Percentiles rank a stretch among this genome's conserved stretches.
phyloP scores from a whole-genome alignment of 345 rosid species.

The Hibiscus syriacus region DNA sequence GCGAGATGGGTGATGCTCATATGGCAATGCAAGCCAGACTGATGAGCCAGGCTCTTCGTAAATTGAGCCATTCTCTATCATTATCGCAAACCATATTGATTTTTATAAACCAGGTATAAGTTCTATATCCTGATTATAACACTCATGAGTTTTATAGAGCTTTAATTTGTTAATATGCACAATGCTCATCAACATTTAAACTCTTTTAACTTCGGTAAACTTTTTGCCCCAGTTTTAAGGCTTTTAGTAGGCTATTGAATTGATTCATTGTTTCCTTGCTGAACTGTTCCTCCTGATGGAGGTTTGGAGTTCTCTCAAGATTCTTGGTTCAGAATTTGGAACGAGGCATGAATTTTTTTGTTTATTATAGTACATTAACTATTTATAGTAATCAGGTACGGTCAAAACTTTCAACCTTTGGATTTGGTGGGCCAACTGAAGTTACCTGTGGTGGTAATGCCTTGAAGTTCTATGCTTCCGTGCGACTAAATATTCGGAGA shows the following conservation, averaged over 20 bases:
- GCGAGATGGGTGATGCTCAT: conserved; percentile 99
- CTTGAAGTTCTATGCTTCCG: conserved; percentile 90
- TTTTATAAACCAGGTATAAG: conserved; percentile 5
- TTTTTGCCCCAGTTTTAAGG: neutral
- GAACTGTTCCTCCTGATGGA: neutral
- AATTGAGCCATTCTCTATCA: conserved; percentile 85
- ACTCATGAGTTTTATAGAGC: conserved; percentile 6
- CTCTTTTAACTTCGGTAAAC: neutral
- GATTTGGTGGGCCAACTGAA: conserved; percentile 89
- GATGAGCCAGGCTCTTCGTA: conserved; percentile 99
- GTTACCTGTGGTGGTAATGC: conserved; percentile 99
- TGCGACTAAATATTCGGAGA: conserved; percentile 69
- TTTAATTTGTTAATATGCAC: neutral
- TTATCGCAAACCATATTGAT: conserved; percentile 53
- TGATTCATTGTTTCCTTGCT: neutral
- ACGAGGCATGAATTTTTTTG: neutral
- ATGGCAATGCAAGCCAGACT: conserved; percentile 99
- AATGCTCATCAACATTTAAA: neutral
- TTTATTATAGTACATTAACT: neutral
- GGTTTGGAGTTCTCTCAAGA: neutral
- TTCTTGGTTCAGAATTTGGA: neutral
- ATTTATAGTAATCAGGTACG: conserved; percentile 46
- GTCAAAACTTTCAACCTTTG: conserved; percentile 78
- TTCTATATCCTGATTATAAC: neutral
- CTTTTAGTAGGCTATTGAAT: neutral